These are phyloP conservation scores for Sabuloglossum arenarium DNA, from an alignment of 495 filamentous ascomycete genomes.

Conservation along the genomic window DNA sequence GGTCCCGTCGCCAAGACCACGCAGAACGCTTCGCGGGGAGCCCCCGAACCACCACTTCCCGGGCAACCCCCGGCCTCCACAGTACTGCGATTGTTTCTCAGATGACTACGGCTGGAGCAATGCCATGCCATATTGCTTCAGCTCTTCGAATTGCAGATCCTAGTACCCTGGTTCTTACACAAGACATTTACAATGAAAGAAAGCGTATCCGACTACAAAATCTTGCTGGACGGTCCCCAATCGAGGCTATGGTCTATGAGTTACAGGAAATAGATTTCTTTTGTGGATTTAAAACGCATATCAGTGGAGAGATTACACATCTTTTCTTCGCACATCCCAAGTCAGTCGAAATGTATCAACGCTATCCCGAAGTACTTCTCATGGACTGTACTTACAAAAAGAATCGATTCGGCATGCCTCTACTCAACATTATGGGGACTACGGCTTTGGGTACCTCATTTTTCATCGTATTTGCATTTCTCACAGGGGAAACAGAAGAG, in stretches of 20 bases:
- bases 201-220: not conserved
- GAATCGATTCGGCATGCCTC: slow-evolving; percentile 8
- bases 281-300: not conserved
- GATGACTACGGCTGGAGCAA: not conserved
- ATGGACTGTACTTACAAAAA: slow-evolving; percentile 11
- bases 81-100: not conserved
- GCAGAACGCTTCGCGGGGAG: too few species aligned
- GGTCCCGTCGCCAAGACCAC: too few species aligned
- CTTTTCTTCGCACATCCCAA: too few species aligned
- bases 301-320: not conserved
- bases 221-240: not conserved
- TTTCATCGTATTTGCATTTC: slow-evolving; percentile 5
- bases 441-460: too few species aligned
- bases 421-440: slow-evolving; percentile 6
- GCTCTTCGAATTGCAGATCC: not conserved
- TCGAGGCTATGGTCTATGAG: not conserved
- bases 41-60: too few species aligned
- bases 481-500: slow-evolving; percentile 1
- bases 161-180: not conserved
- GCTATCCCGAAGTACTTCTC: too few species aligned
- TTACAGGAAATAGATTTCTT: not conserved
- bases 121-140: not conserved
- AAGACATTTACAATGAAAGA: not conserved
- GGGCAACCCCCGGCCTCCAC: too few species aligned
- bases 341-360: too few species aligned